These are phyloP conservation scores for Talaromyces liani DNA, from an alignment of 495 filamentous ascomycete species.

Conservation along the genomic window DNA sequence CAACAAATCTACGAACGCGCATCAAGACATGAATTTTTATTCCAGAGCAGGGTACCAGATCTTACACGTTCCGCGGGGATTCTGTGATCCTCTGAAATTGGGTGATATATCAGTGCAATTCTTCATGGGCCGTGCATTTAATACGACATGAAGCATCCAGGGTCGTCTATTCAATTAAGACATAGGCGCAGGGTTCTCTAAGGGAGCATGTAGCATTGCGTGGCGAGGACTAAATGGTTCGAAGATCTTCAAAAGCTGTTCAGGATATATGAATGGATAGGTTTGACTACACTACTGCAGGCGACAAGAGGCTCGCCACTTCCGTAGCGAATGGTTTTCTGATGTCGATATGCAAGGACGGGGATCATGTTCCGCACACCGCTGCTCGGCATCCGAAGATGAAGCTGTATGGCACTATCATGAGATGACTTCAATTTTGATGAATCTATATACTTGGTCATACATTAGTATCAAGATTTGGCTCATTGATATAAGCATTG, in stretches of 20 bases:
- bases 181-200: not conserved
- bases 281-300: not conserved
- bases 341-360: not conserved
- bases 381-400: not conserved
- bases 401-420: no score
- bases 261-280: not conserved
- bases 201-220: not conserved
- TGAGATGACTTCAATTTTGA: no score
- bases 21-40: not conserved
- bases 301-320: not conserved
- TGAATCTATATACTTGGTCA: no score
- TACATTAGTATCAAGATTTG: no score
- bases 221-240: not conserved
- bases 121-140: not conserved
- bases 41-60: not conserved
- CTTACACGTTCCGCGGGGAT: not conserved
- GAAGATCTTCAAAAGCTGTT: not conserved
- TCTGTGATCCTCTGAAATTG: not conserved
- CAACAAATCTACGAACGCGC: not conserved
- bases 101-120: not conserved
- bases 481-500: no score
- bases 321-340: not conserved
- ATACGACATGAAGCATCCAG: not conserved
- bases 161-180: no score
- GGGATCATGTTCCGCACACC: not conserved